Base-by-base conservation (phyloP, 2,329 filamentous ascomycete genomes). In the Diaporthe humulicola region DNA sequence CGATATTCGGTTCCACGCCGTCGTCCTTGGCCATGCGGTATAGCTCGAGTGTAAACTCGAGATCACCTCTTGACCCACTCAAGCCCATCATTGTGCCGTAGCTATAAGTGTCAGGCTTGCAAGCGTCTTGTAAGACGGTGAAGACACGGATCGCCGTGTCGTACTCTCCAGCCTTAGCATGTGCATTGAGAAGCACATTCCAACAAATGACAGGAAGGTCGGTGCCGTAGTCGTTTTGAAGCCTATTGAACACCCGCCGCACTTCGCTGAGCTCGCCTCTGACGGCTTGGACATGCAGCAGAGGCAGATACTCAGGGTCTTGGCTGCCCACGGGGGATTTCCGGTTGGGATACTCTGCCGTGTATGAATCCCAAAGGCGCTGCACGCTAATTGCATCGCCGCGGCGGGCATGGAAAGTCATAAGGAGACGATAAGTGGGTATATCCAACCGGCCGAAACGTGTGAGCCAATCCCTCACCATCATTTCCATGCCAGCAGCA, bases 151-250 rank as follows among this genome's bases (percentile, higher is more conserved):
- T 85, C 17, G 92, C 93, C 8, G 90, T 90, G n/a, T 90, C 86
- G 57, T 94, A 88, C 80, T 97, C 91, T 64, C 90, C 88, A 0
- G 89, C 89, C 78, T 91, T 91, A 25, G 88, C 88, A 82, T 95
- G 90, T 3, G 93, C 92, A 79, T 93, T 91, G 60, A 98, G 86
- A 38, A 98, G 83, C 30, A 92, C 91, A 80, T 98, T 98, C 93
- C 93, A 98, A 76, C 89, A 91, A 48, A 87, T 81, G 1, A 88
- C 82, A 77, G 91, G 90, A 9, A 92, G 93, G 56, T 85, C 77
- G 22, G 93, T 78, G 1, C 85, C 83, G 79, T 92, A 92, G 67
- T 90, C 86, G 9, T 84, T 78, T 33, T 81, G 80, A 73, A 97
- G 90, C n/a, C 88, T 86, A 61, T 90, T 80, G 76, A 98, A 93